These are phyloP conservation scores for Maudiozyma turicensis DNA, from an alignment of 805 yeast species.

Conservation along the genomic window DNA sequence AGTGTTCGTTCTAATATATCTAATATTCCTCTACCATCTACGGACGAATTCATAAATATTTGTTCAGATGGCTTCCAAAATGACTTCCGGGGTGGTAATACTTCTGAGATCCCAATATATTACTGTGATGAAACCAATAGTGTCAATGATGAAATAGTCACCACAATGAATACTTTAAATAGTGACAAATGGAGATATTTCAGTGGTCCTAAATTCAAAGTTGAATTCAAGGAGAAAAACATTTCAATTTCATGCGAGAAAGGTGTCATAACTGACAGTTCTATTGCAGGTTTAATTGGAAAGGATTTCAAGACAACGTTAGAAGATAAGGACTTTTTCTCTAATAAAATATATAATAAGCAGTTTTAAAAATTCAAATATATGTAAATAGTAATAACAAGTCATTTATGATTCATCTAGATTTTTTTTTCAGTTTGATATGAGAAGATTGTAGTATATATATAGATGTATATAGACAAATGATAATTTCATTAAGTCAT, in stretches of 20 bases:
- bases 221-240: constrained; percentile 32
- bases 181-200: constrained; percentile 73
- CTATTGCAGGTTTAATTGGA: constrained; percentile 9
- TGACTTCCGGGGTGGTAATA: constrained; percentile 4
- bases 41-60: constrained; percentile 25
- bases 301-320: constrained; percentile 9
- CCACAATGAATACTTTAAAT: constrained; percentile 34
- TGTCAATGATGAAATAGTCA: constrained; percentile 32
- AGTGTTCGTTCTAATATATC: constrained; percentile 77
- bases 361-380: neutral
- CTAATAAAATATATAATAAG: neutral
- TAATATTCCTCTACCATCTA: constrained; percentile 44
- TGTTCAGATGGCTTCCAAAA: constrained; percentile 20
- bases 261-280: constrained; percentile 29
- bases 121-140: constrained; percentile 24
- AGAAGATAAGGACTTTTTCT: neutral
- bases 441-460: no score
- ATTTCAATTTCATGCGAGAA: constrained; percentile 40
- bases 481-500: no score
- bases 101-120: constrained; percentile 24
- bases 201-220: constrained; percentile 63
- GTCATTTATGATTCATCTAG: no score
- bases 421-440: no score
- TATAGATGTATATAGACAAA: no score
- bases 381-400: no score